A percentile compares a stretch with the other conserved stretches of the same genome.
Evolutionary conservation across 2,329 filamentous ascomycete genomes (phyloP).

Genomic region (Teratosphaeriaceae sp.): DNA sequence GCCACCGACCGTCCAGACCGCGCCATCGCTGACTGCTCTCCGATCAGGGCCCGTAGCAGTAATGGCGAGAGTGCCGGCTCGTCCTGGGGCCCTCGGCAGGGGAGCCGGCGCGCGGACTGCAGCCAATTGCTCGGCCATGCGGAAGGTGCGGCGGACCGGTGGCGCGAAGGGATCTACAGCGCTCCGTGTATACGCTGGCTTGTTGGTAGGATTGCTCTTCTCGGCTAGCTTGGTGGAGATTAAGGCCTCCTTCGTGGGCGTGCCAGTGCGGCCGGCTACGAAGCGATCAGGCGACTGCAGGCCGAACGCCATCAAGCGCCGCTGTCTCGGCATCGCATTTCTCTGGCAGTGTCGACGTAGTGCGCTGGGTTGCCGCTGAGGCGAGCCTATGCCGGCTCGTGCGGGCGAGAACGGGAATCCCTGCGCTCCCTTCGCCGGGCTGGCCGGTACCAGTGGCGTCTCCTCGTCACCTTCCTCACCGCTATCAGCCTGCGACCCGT

Average conservation of each 20-base stretch:
- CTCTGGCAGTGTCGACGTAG: conserved; percentile 15
- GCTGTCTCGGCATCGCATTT: conserved; percentile 15
- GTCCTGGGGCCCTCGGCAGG: conserved; percentile 2
- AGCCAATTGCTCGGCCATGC: conserved; percentile 19
- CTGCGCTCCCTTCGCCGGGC: conserved; percentile 7
- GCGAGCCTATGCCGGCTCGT: neutral
- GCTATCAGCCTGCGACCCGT: too few relatives aligned
- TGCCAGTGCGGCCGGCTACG: conserved; percentile 36
- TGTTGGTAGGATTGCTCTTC: conserved; percentile 1
- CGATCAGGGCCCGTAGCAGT: conserved; percentile 3
- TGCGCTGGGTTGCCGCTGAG: conserved; percentile 15
- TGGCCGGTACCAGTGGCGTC: conserved; percentile 7
- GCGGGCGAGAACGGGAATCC: neutral
- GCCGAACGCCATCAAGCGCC: conserved; percentile 13
- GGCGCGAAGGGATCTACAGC: conserved; percentile 23
- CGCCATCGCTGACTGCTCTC: conserved; percentile 52
- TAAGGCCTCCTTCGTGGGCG: conserved; percentile 22
- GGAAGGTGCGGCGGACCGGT: conserved; percentile 7
- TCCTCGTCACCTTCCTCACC: neutral
- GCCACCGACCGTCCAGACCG: conserved; percentile 75
- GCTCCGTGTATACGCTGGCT: neutral
- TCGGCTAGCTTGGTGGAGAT: conserved; percentile 2
- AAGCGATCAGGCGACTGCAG: conserved; percentile 51
- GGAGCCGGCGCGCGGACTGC: conserved; percentile 12
- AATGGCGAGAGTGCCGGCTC: conserved; percentile 1